Conservation (phyloP, 2,329 filamentous ascomycete genomes). For the Fusarium nisikadoi region DNA sequence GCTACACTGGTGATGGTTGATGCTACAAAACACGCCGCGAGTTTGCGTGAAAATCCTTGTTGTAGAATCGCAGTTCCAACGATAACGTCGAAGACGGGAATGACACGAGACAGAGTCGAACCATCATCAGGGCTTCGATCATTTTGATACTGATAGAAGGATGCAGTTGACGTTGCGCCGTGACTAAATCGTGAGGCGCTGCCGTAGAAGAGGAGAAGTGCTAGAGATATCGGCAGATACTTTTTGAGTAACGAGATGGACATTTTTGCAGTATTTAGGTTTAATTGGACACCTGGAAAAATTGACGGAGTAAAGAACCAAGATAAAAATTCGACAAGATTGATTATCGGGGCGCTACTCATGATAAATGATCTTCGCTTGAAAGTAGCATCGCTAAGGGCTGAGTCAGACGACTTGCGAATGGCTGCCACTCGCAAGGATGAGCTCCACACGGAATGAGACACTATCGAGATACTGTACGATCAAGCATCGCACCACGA, state of each 20-base stretch:
- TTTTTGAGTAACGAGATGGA: neutral
- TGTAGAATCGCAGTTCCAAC: constrained; percentile 7
- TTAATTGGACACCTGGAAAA: rapidly evolving
- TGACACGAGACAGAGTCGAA: neutral
- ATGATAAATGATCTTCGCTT: neutral
- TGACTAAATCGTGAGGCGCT: constrained; percentile 29
- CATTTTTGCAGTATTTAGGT: neutral
- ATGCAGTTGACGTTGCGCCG: constrained; percentile 16
- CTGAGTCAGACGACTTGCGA: constrained; percentile 9
- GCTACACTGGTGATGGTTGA: constrained; percentile 13
- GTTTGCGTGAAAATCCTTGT: neutral
- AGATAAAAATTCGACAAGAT: rapidly evolving
- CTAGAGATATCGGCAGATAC: constrained; percentile 13
- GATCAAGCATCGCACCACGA: neutral
- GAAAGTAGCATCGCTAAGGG: neutral
- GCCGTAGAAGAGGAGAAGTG: constrained; percentile 27
- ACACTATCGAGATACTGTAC: neutral
- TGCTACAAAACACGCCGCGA: constrained; percentile 27
- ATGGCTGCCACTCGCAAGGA: neutral
- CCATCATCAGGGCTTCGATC: constrained; percentile 17
- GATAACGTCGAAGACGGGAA: constrained; percentile 24
- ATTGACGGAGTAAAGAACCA: rapidly evolving
- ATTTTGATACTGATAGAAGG: constrained; percentile 26
- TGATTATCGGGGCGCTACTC: rapidly evolving
- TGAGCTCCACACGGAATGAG: neutral